Conservation (phyloP, 2,329 filamentous ascomycete species). For the Colletotrichum sp. region DNA sequence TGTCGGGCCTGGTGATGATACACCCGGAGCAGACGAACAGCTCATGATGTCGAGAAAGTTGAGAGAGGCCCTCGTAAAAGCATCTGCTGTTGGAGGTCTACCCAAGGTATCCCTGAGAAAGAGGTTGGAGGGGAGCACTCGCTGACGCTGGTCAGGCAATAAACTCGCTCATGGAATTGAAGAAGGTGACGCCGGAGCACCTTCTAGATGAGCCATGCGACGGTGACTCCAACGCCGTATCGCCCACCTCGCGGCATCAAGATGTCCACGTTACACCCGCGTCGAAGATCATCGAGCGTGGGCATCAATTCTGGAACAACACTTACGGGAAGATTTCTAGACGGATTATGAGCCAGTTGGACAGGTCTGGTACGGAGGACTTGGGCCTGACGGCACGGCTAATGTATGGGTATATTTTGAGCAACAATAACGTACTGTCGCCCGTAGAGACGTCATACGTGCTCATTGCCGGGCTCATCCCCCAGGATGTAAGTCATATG, state of each 20-base stretch:
- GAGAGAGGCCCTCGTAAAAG: conserved; percentile 55
- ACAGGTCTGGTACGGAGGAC: conserved; percentile 54
- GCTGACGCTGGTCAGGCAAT: conserved; percentile 39
- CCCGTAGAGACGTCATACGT: conserved; percentile 54
- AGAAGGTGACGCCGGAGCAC: conserved; percentile 43
- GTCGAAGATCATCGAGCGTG: conserved; percentile 44
- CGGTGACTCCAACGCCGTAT: conserved; percentile 31
- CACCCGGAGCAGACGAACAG: conserved; percentile 38
- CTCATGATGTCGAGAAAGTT: conserved; percentile 49
- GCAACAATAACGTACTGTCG: conserved; percentile 50
- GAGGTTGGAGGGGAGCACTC: background rate
- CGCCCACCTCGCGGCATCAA: conserved; percentile 40
- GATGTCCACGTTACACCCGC: conserved; percentile 43
- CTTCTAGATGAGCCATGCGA: conserved; percentile 38
- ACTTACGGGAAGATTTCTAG: conserved; percentile 55
- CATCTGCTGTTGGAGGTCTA: conserved; percentile 51
- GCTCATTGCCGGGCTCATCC: conserved; percentile 55
- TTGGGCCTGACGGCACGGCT: conserved; percentile 51
- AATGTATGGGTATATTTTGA: conserved; percentile 55
- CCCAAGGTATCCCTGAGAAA: conserved; percentile 45
- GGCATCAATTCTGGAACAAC: conserved; percentile 50
- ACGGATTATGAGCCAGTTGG: conserved; percentile 53
- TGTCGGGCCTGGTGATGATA: conserved; percentile 23
- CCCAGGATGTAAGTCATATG: conserved; percentile 49
- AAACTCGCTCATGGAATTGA: conserved; percentile 51